These are phyloP conservation scores for Fusarium annulatum DNA, from an alignment of 2,329 filamentous ascomycete genomes.

Conservation along the genomic window DNA sequence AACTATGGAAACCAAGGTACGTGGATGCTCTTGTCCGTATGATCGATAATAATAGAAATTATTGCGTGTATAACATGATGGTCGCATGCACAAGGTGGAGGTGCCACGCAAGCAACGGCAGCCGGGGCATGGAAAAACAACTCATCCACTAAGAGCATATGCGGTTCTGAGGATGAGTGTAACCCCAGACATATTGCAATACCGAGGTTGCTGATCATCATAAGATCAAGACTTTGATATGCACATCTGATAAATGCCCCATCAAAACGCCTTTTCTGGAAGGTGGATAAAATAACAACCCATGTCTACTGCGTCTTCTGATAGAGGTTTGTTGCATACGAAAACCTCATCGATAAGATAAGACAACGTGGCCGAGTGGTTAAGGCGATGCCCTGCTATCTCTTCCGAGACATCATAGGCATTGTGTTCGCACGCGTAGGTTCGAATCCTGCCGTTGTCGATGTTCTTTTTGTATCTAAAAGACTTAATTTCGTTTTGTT, in stretches of 20 bases:
- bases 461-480: neutral
- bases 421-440: slow-evolving; percentile 32
- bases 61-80: neutral
- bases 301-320: accelerated
- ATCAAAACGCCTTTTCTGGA: neutral
- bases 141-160: neutral
- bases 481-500: accelerated
- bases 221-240: neutral
- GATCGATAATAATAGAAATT: no score
- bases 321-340: accelerated
- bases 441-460: slow-evolving; percentile 32
- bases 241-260: neutral
- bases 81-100: neutral
- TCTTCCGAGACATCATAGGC: slow-evolving; percentile 23
- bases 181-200: neutral
- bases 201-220: neutral
- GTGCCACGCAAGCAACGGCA: neutral
- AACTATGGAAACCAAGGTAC: no score
- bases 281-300: neutral
- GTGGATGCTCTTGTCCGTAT: neutral
- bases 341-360: neutral
- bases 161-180: neutral
- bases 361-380: slow-evolving; percentile 32
- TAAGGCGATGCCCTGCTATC: slow-evolving; percentile 32
- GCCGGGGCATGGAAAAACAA: neutral